These are phyloP conservation scores for Capsicum rhomboideum DNA, from an alignment of 257 asterid species.

Conservation along the genomic window DNA sequence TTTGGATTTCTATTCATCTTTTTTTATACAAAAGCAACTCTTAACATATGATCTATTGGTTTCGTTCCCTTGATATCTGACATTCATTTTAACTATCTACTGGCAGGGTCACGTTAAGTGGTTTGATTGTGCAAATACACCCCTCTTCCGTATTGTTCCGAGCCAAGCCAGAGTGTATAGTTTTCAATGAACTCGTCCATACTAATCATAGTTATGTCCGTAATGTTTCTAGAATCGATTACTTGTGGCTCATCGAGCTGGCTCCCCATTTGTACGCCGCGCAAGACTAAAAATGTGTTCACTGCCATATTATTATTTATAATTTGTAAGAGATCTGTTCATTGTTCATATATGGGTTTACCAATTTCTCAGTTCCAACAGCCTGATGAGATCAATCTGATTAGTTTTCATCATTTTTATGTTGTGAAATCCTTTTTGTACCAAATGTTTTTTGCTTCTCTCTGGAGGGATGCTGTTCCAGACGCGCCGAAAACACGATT, in stretches of 20 bases:
- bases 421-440: neutral
- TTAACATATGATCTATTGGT: neutral
- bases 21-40: too few species aligned
- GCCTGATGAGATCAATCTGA: neutral
- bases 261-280: slow-evolving; percentile 73
- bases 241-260: slow-evolving; percentile 80
- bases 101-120: slow-evolving; percentile 82
- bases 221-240: slow-evolving; percentile 69
- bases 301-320: neutral
- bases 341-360: neutral
- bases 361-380: neutral
- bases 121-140: slow-evolving; percentile 77
- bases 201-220: slow-evolving; percentile 73
- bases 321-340: neutral
- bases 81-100: slow-evolving; percentile 2
- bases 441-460: neutral
- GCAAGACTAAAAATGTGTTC: slow-evolving; percentile 32
- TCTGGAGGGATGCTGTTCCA: neutral
- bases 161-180: slow-evolving; percentile 77
- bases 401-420: neutral
- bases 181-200: slow-evolving; percentile 67
- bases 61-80: neutral
- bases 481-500: neutral
- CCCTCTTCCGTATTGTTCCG: slow-evolving; percentile 83
- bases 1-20: too few species aligned